A percentile compares a stretch with the other conserved stretches of the same genome.
Conservation (phyloP, 495 filamentous ascomycete genomes). For the Neurospora sp. region DNA sequence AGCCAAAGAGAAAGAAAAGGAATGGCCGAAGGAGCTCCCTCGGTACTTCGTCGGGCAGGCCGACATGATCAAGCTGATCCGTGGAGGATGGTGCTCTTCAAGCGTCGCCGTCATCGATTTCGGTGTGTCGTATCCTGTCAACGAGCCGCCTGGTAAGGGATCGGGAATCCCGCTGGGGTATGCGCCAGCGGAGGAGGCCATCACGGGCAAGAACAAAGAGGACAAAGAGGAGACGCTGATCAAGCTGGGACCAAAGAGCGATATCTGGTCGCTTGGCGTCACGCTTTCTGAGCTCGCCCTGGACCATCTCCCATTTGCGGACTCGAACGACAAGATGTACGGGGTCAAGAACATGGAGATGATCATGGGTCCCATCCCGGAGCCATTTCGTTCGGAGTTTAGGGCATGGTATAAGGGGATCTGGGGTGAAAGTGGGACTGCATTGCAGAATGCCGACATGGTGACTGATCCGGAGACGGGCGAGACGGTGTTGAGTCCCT, state of each 20-base stretch:
- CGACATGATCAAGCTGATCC: background rate
- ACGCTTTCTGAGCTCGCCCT: conserved; percentile 8
- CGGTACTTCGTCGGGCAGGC: conserved; percentile 11
- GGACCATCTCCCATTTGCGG: background rate
- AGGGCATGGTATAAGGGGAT: background rate
- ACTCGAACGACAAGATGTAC: background rate
- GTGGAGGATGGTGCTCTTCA: background rate
- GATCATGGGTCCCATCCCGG: conserved; percentile 12
- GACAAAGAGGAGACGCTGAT: background rate
- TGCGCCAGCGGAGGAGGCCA: conserved; percentile 10
- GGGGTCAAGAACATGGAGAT: background rate
- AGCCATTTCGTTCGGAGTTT: background rate
- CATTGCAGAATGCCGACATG: background rate
- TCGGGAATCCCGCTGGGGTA: conserved; percentile 9
- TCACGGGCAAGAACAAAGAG: background rate
- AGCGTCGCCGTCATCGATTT: conserved; percentile 18
- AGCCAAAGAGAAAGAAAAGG: background rate
- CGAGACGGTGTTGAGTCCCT: background rate
- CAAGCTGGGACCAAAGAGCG: conserved; percentile 4
- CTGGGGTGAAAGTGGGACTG: background rate
- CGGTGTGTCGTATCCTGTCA: conserved; percentile 12
- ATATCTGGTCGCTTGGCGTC: conserved; percentile 20
- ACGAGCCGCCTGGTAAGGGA: background rate
- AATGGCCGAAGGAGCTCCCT: conserved; percentile 2
- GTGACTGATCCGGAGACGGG: background rate